These are phyloP conservation scores for Tinospora cordifolia DNA, from an alignment of 164 flowering plant species.

Conservation along the genomic window DNA sequence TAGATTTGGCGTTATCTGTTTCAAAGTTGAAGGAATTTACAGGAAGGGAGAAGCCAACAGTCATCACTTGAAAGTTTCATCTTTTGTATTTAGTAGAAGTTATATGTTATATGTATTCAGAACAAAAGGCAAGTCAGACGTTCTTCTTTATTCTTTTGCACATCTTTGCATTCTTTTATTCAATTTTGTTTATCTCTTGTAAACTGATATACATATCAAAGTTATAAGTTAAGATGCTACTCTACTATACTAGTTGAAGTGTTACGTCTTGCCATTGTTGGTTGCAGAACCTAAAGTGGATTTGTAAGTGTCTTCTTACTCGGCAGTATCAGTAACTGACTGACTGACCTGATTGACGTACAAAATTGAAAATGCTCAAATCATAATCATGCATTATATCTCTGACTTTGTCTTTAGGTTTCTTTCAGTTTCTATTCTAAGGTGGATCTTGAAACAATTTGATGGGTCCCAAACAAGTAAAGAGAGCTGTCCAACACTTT, in stretches of 20 bases:
- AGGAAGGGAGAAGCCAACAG: conserved; percentile 96
- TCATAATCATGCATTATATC: background rate
- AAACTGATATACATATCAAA: background rate
- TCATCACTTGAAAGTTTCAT: conserved; percentile 57
- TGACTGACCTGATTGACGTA: background rate
- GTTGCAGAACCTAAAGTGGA: conserved; percentile 2
- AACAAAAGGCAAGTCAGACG: conserved; percentile 10
- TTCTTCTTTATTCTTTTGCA: conserved; percentile 2
- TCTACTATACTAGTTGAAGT: background rate
- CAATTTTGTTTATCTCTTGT: conserved; percentile 16
- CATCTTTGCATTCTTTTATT: conserved; percentile 5
- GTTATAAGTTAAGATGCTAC: background rate
- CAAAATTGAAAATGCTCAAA: background rate
- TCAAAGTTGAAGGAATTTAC: conserved; percentile 94
- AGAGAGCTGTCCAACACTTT: too few relatives aligned
- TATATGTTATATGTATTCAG: background rate
- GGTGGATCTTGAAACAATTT: background rate
- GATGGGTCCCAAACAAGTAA: too few relatives aligned
- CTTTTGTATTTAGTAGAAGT: conserved; percentile 5
- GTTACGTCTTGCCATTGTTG: background rate
- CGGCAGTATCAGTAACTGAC: background rate
- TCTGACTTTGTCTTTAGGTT: background rate
- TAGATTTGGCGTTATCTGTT: conserved; percentile 76
- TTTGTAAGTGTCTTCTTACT: background rate
- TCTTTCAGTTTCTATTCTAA: background rate